Evolutionary conservation across 2,329 filamentous ascomycete species (phyloP).

Genomic region (Aspergillus versicolor): DNA sequence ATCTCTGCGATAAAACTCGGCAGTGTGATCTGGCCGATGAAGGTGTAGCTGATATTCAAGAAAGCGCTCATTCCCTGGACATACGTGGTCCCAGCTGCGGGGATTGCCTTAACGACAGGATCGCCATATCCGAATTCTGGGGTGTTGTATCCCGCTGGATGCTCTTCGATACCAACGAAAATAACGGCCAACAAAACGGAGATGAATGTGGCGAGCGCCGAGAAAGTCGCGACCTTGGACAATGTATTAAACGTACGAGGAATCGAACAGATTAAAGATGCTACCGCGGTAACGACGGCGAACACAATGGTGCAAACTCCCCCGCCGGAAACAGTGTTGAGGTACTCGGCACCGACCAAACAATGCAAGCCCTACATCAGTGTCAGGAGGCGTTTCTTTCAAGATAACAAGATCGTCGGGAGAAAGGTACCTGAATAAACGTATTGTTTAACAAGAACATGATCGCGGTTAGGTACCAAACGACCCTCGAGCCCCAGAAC

Average conservation of each 20-base stretch:
- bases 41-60: slow-evolving; percentile 93
- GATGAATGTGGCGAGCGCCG: slow-evolving; percentile 85
- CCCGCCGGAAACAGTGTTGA: slow-evolving; percentile 81
- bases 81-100: slow-evolving; percentile 71
- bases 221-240: slow-evolving; percentile 73
- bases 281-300: slow-evolving; percentile 68
- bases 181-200: slow-evolving; percentile 81
- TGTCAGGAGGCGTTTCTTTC: not conserved
- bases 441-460: slow-evolving; percentile 97
- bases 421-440: slow-evolving; percentile 67
- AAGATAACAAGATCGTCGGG: not conserved
- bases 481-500: slow-evolving; percentile 79
- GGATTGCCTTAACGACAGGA: slow-evolving; percentile 67
- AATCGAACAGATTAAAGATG: slow-evolving; percentile 77
- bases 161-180: slow-evolving; percentile 73
- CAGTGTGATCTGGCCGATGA: slow-evolving; percentile 92
- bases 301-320: slow-evolving; percentile 78
- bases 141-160: slow-evolving; percentile 67
- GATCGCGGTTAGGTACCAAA: slow-evolving; percentile 66
- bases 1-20: slow-evolving; percentile 96
- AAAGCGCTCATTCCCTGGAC: slow-evolving; percentile 83
- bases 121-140: slow-evolving; percentile 55
- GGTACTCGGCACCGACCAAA: slow-evolving; percentile 78
- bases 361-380: slow-evolving; percentile 68
- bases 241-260: slow-evolving; percentile 82